These are phyloP conservation scores for Castanea sativa DNA, from an alignment of 306 rosid species.

Conservation along the genomic window DNA sequence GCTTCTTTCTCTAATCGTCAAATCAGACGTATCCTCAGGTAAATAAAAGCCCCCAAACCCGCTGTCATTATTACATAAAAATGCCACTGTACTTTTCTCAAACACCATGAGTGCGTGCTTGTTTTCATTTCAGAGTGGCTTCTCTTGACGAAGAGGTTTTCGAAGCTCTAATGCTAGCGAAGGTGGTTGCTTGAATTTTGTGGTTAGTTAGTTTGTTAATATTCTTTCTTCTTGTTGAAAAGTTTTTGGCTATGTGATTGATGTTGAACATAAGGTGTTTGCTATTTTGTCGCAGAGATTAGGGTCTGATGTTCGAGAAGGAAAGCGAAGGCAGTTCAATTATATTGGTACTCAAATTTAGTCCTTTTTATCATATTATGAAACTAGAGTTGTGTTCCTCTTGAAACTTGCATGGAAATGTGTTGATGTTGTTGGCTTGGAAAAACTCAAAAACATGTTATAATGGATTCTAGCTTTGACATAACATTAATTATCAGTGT, in stretches of 20 bases:
- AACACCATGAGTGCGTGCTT: not conserved
- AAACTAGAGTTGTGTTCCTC: no score
- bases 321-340: slow-evolving; percentile 84
- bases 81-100: not conserved
- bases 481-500: no score
- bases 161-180: slow-evolving; percentile 67
- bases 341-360: slow-evolving; percentile 60
- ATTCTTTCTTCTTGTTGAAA: not conserved
- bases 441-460: not conserved
- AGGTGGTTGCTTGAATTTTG: slow-evolving; percentile 49
- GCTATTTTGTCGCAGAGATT: slow-evolving; percentile 65
- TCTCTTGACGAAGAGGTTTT: slow-evolving; percentile 56
- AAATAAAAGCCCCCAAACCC: not conserved
- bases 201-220: slow-evolving; percentile 29
- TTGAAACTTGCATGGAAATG: no score
- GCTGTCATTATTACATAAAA: not conserved
- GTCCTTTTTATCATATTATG: not conserved
- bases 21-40: slow-evolving; percentile 82
- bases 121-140: slow-evolving; percentile 43
- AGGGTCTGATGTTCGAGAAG: slow-evolving; percentile 89
- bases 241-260: not conserved
- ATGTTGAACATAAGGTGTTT: slow-evolving; percentile 59
- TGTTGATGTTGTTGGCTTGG: no score
- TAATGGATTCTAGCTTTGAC: not conserved
- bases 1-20: slow-evolving; percentile 71